phyloP scores from a whole-genome alignment of 306 rosid species.

The Lathyrus sativus region DNA sequence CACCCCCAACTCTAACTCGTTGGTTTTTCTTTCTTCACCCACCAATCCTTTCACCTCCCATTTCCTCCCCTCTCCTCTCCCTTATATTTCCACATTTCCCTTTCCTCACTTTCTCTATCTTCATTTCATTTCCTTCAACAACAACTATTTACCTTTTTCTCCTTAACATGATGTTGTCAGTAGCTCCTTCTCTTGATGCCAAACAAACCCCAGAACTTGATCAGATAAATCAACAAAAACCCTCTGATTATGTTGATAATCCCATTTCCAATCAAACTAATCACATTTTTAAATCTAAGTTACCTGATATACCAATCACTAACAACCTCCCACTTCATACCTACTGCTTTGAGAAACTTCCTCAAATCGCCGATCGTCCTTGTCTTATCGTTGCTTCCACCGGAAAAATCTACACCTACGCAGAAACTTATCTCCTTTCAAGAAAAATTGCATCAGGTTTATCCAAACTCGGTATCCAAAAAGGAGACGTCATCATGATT shows the following conservation, averaged over 20 bases:
- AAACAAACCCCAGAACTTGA: constrained; percentile 41
- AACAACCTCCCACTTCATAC: constrained; percentile 72
- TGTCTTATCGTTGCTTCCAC: constrained; percentile 75
- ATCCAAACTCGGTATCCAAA: constrained; percentile 52
- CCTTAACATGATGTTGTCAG: constrained; percentile 47
- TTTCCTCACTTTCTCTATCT: not conserved
- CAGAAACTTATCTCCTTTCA: constrained; percentile 48
- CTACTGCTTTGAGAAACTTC: constrained; percentile 58
- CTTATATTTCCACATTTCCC: not conserved
- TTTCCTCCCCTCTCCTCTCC: not conserved
- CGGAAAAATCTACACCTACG: constrained; percentile 55
- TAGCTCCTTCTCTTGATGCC: constrained; percentile 55
- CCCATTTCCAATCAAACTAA: not conserved
- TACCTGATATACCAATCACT: constrained; percentile 73
- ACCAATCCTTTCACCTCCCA: constrained; percentile 1
- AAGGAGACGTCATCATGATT: constrained; percentile 75
- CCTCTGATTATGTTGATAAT: not conserved
- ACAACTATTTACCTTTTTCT: not conserved
- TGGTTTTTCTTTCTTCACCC: constrained; percentile 25
- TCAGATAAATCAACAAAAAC: not conserved
- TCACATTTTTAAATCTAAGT: constrained; percentile 61
- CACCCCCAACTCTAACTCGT: not conserved
- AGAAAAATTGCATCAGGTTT: constrained; percentile 58
- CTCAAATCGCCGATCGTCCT: constrained; percentile 52
- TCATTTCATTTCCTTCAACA: not conserved